These are phyloP conservation scores for Leishmania turanica DNA, from an alignment of 208 protist genomes.

Conservation along the genomic window DNA sequence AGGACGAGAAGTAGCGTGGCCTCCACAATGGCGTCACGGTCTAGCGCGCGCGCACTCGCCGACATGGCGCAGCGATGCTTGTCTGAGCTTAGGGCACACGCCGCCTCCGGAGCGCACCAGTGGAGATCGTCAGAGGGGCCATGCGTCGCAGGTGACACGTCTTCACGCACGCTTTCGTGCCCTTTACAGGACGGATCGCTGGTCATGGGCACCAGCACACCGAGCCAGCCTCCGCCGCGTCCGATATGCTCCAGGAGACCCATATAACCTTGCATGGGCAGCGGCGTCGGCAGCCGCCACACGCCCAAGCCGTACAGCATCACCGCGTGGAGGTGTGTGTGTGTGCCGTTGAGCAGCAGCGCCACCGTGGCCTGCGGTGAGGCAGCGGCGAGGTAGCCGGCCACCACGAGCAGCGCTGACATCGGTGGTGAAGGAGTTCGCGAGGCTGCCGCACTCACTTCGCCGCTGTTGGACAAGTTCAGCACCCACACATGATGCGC, in stretches of 20 bases:
- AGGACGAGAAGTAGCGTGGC: constrained; percentile 60
- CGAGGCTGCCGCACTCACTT: background rate
- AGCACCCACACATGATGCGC: constrained; percentile 79
- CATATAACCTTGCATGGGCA: constrained; percentile 32
- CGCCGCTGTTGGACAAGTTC: constrained; percentile 16
- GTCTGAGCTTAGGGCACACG: constrained; percentile 24
- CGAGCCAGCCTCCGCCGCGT: constrained; percentile 54
- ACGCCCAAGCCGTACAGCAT: constrained; percentile 66
- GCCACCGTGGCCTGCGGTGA: constrained; percentile 43
- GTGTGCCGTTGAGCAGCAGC: constrained; percentile 54
- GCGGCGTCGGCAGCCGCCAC: constrained; percentile 52
- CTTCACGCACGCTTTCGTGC: background rate
- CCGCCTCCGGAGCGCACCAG: constrained; percentile 51
- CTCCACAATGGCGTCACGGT: constrained; percentile 31
- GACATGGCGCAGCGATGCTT: background rate
- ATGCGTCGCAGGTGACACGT: background rate
- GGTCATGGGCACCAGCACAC: constrained; percentile 24
- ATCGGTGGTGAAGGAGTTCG: constrained; percentile 17
- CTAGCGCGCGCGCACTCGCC: background rate
- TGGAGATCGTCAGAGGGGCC: constrained; percentile 40
- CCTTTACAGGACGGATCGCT: background rate
- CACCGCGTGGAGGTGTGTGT: constrained; percentile 57
- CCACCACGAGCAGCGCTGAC: constrained; percentile 48
- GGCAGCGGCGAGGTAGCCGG: constrained; percentile 65
- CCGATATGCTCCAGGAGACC: constrained; percentile 44